Evolutionary conservation across 1,284 basidiomycete genomes (phyloP), one percentile per base, ranked within the genome.

Genomic region (Rhodotorula glutinis): DNA sequence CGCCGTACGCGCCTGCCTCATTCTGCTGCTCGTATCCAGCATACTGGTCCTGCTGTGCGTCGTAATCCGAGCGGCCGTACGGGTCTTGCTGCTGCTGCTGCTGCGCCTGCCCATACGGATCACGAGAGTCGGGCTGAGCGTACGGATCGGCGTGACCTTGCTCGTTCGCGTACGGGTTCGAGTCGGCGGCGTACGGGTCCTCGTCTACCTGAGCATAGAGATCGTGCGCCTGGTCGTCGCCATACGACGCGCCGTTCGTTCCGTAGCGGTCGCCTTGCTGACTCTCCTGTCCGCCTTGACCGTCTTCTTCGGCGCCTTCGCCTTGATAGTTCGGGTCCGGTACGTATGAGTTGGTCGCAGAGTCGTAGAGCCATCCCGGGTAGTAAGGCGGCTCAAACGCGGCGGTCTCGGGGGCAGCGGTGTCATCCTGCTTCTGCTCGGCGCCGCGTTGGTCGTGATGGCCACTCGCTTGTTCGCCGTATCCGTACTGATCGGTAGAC

Each of bases 301-400:
- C 33, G 43, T 21, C 43, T 44, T 21, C 43, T 44, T 44, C 17
- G 17, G 14, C 49, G 11, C 25, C 49, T 13, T 49, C 47, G 47
- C 47, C 47, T 27, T 72, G 62, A 33, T 62, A 62, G 49, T 61
- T 63, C 41, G 65, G 58, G 51, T 73, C 71, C 23, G 69, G 56
- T 19, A 64, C 29, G 62, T 73, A 73, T 23, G 66, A 66, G 56
- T 70, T 70, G 19, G 66, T 60, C 3, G 63, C 53, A 10, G 62
- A 53, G 56, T 70, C 65, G 66, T 68, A 73, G 33, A 67, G 30
- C 64, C 63, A 73, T n/a, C 71, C 71, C 11, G 71, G 71, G 52
- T 73, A 73, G 61, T 57, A 41, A 1, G 66, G 66, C 10, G 54
- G 52, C 19, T 70, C 69, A 46, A 58, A 62, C 43, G n/a, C 25